Evolutionary conservation across 2,329 filamentous ascomycete species (phyloP), one percentile per base, ranked within the genome.

Genomic region (Grosmannia serpens): DNA sequence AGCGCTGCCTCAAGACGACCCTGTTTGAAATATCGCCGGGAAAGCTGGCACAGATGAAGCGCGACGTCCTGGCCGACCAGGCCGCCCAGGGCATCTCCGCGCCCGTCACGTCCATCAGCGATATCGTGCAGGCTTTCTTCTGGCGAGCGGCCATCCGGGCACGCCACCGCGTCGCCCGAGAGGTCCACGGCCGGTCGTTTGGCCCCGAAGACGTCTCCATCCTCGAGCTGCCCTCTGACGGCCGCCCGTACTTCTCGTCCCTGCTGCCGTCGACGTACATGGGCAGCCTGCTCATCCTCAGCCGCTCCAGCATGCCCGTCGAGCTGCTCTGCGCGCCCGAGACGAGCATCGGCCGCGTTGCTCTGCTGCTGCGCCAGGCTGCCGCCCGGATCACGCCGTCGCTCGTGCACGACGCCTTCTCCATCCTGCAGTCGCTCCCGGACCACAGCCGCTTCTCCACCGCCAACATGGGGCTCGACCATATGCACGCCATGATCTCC

Each of bases 401-500:
- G 20, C 31, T 44, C 31, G 49, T 57, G 11, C 55, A 57, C 26
- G 55, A 57, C 20, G 55, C 47, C 22, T 44, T 52, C 11, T 17
- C 47, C 13, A 5, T 57, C 9, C 49, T 57, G 47, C 49, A 29
- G 31, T 22, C 55, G 3, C 55, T 57, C 44, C 46, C 46, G 1
- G 55, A 57, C 33, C 55, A 57, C 47, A 29, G 20, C 17, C 55
- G 55, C 22, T 57, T 57, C 55, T 57, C 55, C 8, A 57, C 55
- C 3, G 55, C 55, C 22, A 57, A 57, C 35, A 57, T 57, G 55
- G 55, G 55, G 24, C 33, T 57, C 47, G 55, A 52, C n/a, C 55
- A 57, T 10, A 41, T 57, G 55, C 47, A 57, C 26, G 55, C 55
- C 7, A 57, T 57, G 55, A 57, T 57, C 35, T 57, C 55, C 22